These are phyloP conservation scores for Corchorus capsularis DNA, from an alignment of 345 rosid genomes.

Conservation along the genomic window DNA sequence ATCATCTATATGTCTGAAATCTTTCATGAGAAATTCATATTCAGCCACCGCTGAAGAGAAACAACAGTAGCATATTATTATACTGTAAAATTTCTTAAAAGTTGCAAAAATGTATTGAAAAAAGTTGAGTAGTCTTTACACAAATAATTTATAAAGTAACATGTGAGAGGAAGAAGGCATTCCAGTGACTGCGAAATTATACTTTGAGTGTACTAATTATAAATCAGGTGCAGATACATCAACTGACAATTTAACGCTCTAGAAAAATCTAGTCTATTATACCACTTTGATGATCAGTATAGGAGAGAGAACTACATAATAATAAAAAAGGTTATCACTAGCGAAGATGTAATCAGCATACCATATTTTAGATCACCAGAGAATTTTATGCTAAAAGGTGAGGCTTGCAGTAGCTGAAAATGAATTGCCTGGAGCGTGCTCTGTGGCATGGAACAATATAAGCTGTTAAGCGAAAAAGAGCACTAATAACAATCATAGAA, in stretches of 20 bases:
- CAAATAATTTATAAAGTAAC: constrained; percentile 1
- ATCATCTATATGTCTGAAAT: constrained; percentile 41
- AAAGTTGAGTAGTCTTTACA: background rate
- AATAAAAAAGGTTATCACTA: background rate
- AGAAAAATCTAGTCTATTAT: background rate
- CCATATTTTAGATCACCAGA: constrained; percentile 93
- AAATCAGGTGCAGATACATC: background rate
- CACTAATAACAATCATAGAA: background rate
- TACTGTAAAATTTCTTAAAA: background rate
- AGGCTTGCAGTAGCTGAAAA: constrained; percentile 81
- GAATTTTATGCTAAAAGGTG: constrained; percentile 65
- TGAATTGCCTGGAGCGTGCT: constrained; percentile 74
- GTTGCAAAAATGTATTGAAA: background rate
- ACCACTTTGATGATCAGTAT: constrained; percentile 16
- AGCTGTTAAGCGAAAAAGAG: constrained; percentile 18
- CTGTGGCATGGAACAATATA: constrained; percentile 42
- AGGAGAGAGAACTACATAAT: background rate
- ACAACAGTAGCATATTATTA: background rate
- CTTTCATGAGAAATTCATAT: constrained; percentile 36
- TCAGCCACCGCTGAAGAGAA: constrained; percentile 47
- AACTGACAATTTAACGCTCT: background rate
- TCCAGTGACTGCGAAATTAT: background rate
- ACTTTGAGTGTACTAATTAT: background rate
- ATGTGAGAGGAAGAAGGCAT: constrained; percentile 3
- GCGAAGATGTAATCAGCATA: constrained; percentile 26